Base-by-base conservation (phyloP, 83 land plant genomes). In the Picea abies region DNA sequence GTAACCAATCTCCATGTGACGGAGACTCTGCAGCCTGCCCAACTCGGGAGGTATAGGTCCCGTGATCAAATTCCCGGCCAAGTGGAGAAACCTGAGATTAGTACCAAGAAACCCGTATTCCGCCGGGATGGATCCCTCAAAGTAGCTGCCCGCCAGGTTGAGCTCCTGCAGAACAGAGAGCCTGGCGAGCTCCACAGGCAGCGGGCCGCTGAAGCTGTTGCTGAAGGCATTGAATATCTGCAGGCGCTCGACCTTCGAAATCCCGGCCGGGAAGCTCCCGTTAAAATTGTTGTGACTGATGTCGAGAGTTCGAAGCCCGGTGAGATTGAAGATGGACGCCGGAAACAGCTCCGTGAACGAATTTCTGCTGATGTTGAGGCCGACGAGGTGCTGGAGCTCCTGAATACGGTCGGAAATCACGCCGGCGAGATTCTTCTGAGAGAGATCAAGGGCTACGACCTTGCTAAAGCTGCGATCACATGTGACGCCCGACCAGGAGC, bases 121-220 rank as follows among this genome's bases (percentile, higher is more conserved):
- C 47, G 71, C 84, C 47, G 94, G 98, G 37, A 95, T 95, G 19
- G 70, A 62, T 17, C 98, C 98, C 58, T 82, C 37, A 78, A 95
- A 94, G 75, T 82, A 93, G 86, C 93, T 93, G 12, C 98, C 98
- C 11, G 89, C 96, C 37, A 95, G 90, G 44, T 86, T 73, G 76
- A 95, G 86, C 77, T 89, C 82, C 52, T 83, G 70, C 63, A 95
- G 90, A 26, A 72, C 60, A n/a, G 81, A 49, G 35, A 92, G 81
- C 58, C 11, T 41, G 20, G 67, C 84, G 63, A 93, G 4, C 32
- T 81, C 87, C 71, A 29, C 64, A 5, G 98, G 96, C 11, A 95
- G 87, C 32, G 85, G 84, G 7, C 98, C 98, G 60, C 87, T 81
- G 88, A 95, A 88, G 82, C 88, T 92, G 76, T 95, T 95, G 82